These are phyloP conservation scores for Murraya koenigii DNA, from an alignment of 345 rosid species.

Conservation along the genomic window DNA sequence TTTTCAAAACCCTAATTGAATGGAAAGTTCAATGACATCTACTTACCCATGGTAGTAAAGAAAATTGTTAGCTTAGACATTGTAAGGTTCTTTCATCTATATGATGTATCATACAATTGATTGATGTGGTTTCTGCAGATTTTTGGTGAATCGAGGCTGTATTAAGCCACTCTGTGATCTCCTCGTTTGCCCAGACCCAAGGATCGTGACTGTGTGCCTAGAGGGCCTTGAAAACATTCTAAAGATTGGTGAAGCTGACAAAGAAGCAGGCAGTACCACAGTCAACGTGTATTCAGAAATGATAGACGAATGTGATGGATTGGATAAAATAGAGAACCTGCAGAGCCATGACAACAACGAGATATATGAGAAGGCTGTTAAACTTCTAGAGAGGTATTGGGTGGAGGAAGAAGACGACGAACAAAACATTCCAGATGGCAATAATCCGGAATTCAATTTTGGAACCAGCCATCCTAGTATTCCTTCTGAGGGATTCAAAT, in stretches of 20 bases:
- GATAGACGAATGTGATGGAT: slow-evolving; percentile 37
- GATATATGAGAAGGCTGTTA: slow-evolving; percentile 35
- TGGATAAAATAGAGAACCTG: slow-evolving; percentile 34
- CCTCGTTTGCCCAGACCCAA: slow-evolving; percentile 32
- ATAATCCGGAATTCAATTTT: slow-evolving; percentile 21
- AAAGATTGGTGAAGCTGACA: slow-evolving; percentile 34
- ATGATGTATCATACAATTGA: not conserved
- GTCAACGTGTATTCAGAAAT: slow-evolving; percentile 27
- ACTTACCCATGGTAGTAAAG: not conserved
- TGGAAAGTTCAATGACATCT: not conserved
- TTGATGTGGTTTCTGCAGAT: slow-evolving; percentile 20
- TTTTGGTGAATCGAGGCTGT: slow-evolving; percentile 41
- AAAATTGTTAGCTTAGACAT: not conserved
- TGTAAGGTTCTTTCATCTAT: not conserved
- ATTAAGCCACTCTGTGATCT: slow-evolving; percentile 40
- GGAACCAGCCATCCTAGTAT: slow-evolving; percentile 22
- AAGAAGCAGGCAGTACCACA: slow-evolving; percentile 23
- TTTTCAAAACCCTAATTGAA: not conserved
- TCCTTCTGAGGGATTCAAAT: slow-evolving; percentile 28
- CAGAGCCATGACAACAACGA: slow-evolving; percentile 38
- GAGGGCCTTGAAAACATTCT: slow-evolving; percentile 41
- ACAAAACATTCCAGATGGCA: slow-evolving; percentile 15
- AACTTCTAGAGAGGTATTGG: slow-evolving; percentile 39
- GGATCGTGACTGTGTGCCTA: slow-evolving; percentile 32
- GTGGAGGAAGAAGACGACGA: slow-evolving; percentile 30